Evolutionary conservation across 2,329 filamentous ascomycete species (phyloP).

Genomic region (Pleomassaria siparia): DNA sequence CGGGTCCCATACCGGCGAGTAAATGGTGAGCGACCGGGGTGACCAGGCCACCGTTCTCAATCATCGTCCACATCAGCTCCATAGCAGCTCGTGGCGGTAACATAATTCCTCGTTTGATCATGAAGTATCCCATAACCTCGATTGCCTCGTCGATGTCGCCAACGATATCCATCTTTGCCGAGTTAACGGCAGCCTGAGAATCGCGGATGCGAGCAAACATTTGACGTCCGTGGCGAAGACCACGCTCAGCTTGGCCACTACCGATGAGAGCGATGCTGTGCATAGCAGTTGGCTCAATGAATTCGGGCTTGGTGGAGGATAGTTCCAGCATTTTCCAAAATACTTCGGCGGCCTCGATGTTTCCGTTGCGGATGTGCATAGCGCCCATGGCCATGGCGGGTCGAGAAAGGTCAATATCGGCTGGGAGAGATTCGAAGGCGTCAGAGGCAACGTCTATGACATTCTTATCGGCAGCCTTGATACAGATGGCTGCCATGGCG

Average conservation of each 20-base stretch:
- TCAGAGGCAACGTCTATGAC: conserved; percentile 67
- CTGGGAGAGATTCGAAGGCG: conserved; percentile 53
- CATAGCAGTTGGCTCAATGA: conserved; percentile 89
- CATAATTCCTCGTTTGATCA: conserved; percentile 55
- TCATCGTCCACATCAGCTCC: conserved; percentile 64
- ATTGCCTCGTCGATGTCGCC: conserved; percentile 88
- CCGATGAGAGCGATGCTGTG: conserved; percentile 86
- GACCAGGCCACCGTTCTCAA: conserved; percentile 64
- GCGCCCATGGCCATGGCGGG: conserved; percentile 82
- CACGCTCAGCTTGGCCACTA: conserved; percentile 81
- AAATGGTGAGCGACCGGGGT: conserved; percentile 62
- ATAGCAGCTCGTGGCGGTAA: conserved; percentile 58
- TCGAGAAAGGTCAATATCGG: conserved; percentile 45
- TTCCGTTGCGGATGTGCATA: conserved; percentile 79
- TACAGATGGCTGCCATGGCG: conserved; percentile 73
- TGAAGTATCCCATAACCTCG: conserved; percentile 65
- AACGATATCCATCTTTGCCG: conserved; percentile 57
- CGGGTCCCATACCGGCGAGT: conserved; percentile 61
- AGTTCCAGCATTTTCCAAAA: conserved; percentile 77
- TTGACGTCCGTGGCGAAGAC: conserved; percentile 72
- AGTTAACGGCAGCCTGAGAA: conserved; percentile 52
- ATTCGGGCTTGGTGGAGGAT: conserved; percentile 62
- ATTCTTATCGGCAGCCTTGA: conserved; percentile 77
- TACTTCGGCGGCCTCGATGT: conserved; percentile 73
- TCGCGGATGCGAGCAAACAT: conserved; percentile 86